Base-by-base conservation (phyloP, 768 basidiomycete genomes). In the Tremella fuciformis region DNA sequence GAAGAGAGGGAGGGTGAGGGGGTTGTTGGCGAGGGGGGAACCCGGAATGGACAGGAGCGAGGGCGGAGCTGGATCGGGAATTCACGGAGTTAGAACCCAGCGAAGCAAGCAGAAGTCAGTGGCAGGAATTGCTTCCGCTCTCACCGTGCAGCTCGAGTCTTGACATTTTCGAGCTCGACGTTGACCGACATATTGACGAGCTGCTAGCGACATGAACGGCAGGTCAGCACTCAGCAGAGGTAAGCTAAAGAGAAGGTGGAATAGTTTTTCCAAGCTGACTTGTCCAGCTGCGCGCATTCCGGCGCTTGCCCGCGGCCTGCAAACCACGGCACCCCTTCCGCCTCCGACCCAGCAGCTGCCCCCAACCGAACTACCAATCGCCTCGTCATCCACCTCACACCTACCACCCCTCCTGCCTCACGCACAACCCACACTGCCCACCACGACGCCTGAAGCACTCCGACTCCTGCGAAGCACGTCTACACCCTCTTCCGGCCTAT, bases 401-500 rank as follows among this genome's bases (percentile, higher is more conserved):
- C 54, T 73, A 24, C 62, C 64, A 25, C 62, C 71, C 18, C 56
- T 69, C 46, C 50, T 66, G 1, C 69, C 64, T 9, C 52, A 59
- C 7, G 25, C 50, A 11, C 46, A 53, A 7, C 55, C 59, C 26
- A 22, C 55, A 13, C 55, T 63, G 1, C 76, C 73, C 8, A 53
- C 52, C n/a, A 57, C 59, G 8, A 64, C 82, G 11, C 40, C 68
- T 48, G 78, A 82, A 49, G 91, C 91, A 4, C 81, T 96, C 71
- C 79, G 84, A 42, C 83, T 91, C 74, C 87, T 97, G 60, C 46
- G 60, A 37, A 59, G 69, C 24, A 86, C 87, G 73, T 88, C 91
- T 0, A 92, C 97, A 66, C 90, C 94, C 4, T 87, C 88, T 0
- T 41, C 60, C 21, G 70, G 71, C 13, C 87, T 90, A 79, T 99